Percentiles rank a stretch among this genome's conserved stretches.
phyloP scores from a whole-genome alignment of 805 yeast genomes.

The Barnettozyma botsteinii region DNA sequence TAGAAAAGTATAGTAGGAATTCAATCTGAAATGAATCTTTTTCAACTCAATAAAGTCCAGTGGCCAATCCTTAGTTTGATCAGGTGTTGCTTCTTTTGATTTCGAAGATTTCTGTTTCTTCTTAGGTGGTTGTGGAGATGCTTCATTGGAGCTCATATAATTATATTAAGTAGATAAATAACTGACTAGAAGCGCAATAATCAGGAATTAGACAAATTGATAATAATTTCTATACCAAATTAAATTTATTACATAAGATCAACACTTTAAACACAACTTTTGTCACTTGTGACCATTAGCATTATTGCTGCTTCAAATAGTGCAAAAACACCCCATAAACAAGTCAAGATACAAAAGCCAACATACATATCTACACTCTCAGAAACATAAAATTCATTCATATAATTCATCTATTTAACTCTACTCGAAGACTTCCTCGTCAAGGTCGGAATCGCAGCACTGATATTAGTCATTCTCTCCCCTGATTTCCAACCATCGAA shows the following conservation, averaged over 20 bases:
- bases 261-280: too few relatives aligned
- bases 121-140: neutral
- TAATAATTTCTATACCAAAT: too few relatives aligned
- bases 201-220: too few relatives aligned
- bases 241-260: too few relatives aligned
- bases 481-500: conserved; percentile 83
- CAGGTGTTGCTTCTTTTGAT: neutral
- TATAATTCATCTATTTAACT: conserved; percentile 1
- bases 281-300: too few relatives aligned
- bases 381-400: too few relatives aligned
- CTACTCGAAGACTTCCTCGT: conserved; percentile 17
- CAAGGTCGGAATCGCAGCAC: conserved; percentile 24
- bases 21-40: conserved; percentile 44
- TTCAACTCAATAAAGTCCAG: conserved; percentile 36
- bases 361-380: too few relatives aligned
- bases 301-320: too few relatives aligned
- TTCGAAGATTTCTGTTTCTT: conserved; percentile 1
- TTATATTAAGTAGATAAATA: neutral
- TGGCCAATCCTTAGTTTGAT: conserved; percentile 17
- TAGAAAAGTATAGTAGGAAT: conserved; percentile 58
- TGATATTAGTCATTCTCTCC: conserved; percentile 35
- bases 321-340: too few relatives aligned
- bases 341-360: too few relatives aligned
- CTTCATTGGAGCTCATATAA: neutral
- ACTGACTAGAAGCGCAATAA: too few relatives aligned